Evolutionary conservation across 139 green algal genomes (phyloP).

Genomic region (Chlamydomonas eustigma): DNA sequence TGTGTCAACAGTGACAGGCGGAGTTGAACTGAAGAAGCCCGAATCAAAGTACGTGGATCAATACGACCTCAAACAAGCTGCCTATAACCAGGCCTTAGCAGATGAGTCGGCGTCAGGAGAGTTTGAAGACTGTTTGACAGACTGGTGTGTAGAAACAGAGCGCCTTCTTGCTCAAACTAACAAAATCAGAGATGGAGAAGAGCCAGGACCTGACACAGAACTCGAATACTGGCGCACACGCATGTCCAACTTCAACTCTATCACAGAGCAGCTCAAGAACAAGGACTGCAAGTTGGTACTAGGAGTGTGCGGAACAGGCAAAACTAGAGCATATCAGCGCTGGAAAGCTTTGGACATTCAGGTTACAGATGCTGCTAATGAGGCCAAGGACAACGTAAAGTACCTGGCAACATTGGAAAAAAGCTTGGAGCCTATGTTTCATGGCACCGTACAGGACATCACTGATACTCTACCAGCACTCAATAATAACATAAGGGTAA

Average conservation of each 20-base stretch:
- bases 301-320: conserved; percentile 57
- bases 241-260: conserved; percentile 75
- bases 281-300: conserved; percentile 72
- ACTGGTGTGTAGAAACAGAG: conserved; percentile 68
- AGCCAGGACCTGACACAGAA: conserved; percentile 80
- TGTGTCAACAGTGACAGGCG: conserved; percentile 48
- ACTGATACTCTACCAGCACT: conserved; percentile 73
- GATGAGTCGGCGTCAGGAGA: conserved; percentile 33
- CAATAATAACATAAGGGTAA: conserved; percentile 62
- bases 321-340: conserved; percentile 49
- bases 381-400: conserved; percentile 91
- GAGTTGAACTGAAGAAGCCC: conserved; percentile 68
- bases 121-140: conserved; percentile 53
- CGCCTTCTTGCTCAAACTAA: conserved; percentile 48
- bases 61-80: conserved; percentile 55
- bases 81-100: conserved; percentile 50
- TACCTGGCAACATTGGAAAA: conserved; percentile 86
- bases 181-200: conserved; percentile 49
- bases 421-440: conserved; percentile 77
- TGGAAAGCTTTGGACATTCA: conserved; percentile 80
- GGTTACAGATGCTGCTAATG: conserved; percentile 81
- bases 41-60: conserved; percentile 47
- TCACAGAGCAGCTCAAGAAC: conserved; percentile 82
- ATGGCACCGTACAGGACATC: conserved; percentile 53
- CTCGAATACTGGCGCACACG: conserved; percentile 80